Conservation (phyloP, 2,329 filamentous ascomycete species). For the Xylaria sp. region DNA sequence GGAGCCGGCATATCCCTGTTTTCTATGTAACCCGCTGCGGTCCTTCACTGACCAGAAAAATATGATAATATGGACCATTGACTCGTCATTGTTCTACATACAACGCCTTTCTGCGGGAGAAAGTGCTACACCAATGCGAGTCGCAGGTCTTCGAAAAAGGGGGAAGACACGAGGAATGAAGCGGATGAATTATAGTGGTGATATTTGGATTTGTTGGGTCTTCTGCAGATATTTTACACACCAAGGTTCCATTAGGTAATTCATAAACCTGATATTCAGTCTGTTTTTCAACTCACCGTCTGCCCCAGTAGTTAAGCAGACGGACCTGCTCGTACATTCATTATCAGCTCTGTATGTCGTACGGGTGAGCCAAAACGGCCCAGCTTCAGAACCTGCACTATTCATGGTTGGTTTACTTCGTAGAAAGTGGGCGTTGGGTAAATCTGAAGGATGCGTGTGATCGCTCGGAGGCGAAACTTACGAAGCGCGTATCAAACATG, state of each 20-base stretch:
- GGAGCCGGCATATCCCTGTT: constrained; percentile 6
- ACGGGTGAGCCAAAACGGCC: too few species aligned
- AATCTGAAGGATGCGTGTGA: constrained; percentile 2
- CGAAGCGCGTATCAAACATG: constrained; percentile 6
- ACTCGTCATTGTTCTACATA: constrained; percentile 6
- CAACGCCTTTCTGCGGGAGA: background rate
- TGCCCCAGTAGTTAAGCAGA: background rate
- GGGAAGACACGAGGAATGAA: constrained; percentile 6
- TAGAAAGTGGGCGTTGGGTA: background rate
- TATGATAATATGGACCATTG: constrained; percentile 14
- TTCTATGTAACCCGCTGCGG: constrained; percentile 16
- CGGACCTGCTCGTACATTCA: too few species aligned
- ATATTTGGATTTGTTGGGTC: constrained; percentile 17
- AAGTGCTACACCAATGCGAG: constrained; percentile 9
- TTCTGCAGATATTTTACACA: constrained; percentile 20
- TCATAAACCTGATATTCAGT: background rate
- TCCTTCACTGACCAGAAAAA: constrained; percentile 17
- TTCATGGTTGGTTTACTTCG: too few species aligned
- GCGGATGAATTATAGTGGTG: constrained; percentile 18
- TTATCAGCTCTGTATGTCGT: background rate
- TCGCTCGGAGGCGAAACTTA: constrained; percentile 17
- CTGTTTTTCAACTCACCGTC: background rate
- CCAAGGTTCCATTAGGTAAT: constrained; percentile 11
- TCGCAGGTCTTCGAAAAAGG: constrained; percentile 18
- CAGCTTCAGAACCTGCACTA: too few species aligned